These are phyloP conservation scores for Aspergillus thermomutatus DNA, from an alignment of 2,329 filamentous ascomycete genomes.

Conservation along the genomic window DNA sequence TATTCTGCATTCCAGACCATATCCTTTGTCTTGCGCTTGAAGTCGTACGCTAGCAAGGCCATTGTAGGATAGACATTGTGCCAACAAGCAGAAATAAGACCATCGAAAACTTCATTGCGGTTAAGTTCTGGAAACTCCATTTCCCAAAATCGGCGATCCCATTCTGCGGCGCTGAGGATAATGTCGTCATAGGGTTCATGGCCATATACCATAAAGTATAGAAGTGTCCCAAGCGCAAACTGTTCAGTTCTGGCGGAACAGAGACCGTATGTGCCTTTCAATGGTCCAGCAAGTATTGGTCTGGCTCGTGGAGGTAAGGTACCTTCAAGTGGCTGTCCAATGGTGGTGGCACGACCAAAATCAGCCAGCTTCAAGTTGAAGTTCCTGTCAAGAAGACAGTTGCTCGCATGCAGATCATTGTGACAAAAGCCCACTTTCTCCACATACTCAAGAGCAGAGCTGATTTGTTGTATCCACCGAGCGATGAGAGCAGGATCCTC, in stretches of 20 bases:
- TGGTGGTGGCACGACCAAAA: conserved; percentile 14
- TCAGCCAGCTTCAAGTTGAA: conserved; percentile 6
- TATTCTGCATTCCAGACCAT: conserved; percentile 10
- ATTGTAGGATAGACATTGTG: conserved; percentile 21
- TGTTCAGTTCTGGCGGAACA: conserved; percentile 19
- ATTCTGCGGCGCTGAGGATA: conserved; percentile 1
- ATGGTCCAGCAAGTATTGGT: conserved; percentile 11
- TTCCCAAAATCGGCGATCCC: conserved; percentile 13
- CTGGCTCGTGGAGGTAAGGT: conserved; percentile 10
- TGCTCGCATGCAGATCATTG: background rate
- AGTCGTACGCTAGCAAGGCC: conserved; percentile 16
- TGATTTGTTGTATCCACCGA: conserved; percentile 17
- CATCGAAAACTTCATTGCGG: conserved; percentile 14
- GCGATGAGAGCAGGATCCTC: conserved; percentile 16
- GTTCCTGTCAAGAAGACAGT: conserved; percentile 13
- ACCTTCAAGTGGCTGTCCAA: conserved; percentile 14
- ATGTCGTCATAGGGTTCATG: conserved; percentile 13
- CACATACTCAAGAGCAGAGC: conserved; percentile 15
- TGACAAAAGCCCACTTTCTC: conserved; percentile 17
- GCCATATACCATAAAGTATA: conserved; percentile 22
- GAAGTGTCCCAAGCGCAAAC: conserved; percentile 15
- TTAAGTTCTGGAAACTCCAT: conserved; percentile 18
- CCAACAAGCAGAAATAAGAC: conserved; percentile 17
- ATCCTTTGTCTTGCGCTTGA: conserved; percentile 17
- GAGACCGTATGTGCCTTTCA: conserved; percentile 18